phyloP scores from a whole-genome alignment of 495 filamentous ascomycete genomes.

The Chaetomium cochliodes region DNA sequence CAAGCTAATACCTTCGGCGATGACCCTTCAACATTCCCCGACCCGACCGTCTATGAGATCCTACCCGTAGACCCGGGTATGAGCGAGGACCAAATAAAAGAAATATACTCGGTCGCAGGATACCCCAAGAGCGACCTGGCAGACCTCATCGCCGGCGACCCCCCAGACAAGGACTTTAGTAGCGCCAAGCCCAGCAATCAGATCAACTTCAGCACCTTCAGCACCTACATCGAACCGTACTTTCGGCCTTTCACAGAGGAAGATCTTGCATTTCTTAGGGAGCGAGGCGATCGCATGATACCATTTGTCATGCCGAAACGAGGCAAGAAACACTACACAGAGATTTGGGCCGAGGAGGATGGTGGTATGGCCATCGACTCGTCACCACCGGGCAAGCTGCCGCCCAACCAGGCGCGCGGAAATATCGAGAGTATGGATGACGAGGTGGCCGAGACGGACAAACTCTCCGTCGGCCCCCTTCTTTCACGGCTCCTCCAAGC shows the following conservation, averaged over 20 bases:
- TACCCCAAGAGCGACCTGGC: conserved; percentile 79
- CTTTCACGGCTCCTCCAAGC: conserved; percentile 78
- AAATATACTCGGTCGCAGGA: conserved; percentile 79
- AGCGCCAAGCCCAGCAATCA: conserved; percentile 91
- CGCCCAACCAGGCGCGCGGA: conserved; percentile 79
- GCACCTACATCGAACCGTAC: conserved; percentile 83
- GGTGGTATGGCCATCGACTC: conserved; percentile 68
- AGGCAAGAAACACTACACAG: conserved; percentile 79
- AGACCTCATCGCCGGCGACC: conserved; percentile 80
- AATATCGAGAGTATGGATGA: conserved; percentile 83
- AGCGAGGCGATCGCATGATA: conserved; percentile 77
- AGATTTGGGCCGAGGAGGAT: conserved; percentile 93
- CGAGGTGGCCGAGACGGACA: conserved; percentile 78
- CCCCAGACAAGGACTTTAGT: conserved; percentile 92
- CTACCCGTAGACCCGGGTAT: conserved; percentile 68
- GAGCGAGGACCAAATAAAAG: conserved; percentile 74
- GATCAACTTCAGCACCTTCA: conserved; percentile 86
- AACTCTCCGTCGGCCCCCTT: conserved; percentile 84
- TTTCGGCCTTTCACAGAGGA: conserved; percentile 90
- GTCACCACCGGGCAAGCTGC: conserved; percentile 53
- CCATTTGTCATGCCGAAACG: conserved; percentile 85
- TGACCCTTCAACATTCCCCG: conserved; percentile 85
- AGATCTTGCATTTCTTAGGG: conserved; percentile 88
- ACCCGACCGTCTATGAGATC: conserved; percentile 94
- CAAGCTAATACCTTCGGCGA: conserved; percentile 82